Evolutionary conservation across 495 filamentous ascomycete genomes (phyloP).

Genomic region (Penicillium cosmopolitanum): DNA sequence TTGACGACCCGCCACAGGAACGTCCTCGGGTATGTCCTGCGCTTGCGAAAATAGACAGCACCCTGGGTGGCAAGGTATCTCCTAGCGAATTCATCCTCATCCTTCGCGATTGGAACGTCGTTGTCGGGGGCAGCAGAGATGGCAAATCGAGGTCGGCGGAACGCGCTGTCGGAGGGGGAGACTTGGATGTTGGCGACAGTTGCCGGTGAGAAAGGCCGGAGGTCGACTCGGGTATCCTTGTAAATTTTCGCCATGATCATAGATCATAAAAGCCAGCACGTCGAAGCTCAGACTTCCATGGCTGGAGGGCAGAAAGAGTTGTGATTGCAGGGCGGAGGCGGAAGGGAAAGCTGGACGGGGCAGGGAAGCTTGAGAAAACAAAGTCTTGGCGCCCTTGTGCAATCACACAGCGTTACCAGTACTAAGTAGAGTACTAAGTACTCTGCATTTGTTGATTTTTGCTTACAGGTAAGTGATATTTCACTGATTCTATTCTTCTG

Average conservation of each 20-base stretch:
- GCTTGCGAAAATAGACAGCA: constrained; percentile 80
- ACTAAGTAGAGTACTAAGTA: too few species aligned
- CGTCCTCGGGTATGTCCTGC: constrained; percentile 72
- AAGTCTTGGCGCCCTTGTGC: constrained; percentile 43
- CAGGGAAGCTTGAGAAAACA: constrained; percentile 47
- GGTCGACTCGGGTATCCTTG: constrained; percentile 83
- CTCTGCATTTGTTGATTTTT: too few species aligned
- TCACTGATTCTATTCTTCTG: too few species aligned
- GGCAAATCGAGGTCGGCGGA: constrained; percentile 49
- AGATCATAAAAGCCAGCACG: constrained; percentile 23
- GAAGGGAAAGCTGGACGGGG: constrained; percentile 39
- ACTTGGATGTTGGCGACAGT: constrained; percentile 76
- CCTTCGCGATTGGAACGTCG: constrained; percentile 53
- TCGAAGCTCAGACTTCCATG: constrained; percentile 45
- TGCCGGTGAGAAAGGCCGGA: constrained; percentile 70
- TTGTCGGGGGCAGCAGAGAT: constrained; percentile 41
- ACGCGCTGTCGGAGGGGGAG: constrained; percentile 53
- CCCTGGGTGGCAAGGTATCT: constrained; percentile 76
- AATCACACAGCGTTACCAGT: neutral
- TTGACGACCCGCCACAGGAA: constrained; percentile 92
- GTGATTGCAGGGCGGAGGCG: constrained; percentile 36
- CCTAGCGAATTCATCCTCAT: constrained; percentile 74
- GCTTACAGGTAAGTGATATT: too few species aligned
- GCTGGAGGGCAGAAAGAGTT: constrained; percentile 23
- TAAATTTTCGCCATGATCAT: constrained; percentile 61